Percentiles rank a stretch among this genome's conserved stretches.
Evolutionary conservation across 2,329 filamentous ascomycete genomes (phyloP).

Genomic region (Tolypocladium cylindrosporum): DNA sequence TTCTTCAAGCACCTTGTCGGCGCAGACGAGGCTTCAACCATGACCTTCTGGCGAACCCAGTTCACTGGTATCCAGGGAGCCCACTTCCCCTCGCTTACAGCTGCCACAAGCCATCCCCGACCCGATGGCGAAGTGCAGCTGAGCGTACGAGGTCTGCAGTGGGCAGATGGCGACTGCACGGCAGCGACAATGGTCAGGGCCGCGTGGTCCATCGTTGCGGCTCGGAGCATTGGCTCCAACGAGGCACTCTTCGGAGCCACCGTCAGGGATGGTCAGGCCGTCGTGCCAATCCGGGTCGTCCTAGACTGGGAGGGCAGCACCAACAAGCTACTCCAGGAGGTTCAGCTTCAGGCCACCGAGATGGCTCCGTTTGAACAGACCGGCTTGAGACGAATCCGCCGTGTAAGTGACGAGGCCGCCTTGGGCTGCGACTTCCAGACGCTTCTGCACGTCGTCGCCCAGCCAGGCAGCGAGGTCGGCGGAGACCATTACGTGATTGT

Average conservation of each 20-base stretch:
- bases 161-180: not conserved
- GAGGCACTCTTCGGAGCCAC: conserved; percentile 18
- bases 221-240: conserved; percentile 20
- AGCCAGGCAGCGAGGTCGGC: not conserved
- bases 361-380: conserved; percentile 16
- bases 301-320: conserved; percentile 5
- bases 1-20: conserved; percentile 5
- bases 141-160: not conserved
- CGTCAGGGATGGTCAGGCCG: conserved; percentile 9
- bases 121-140: not conserved
- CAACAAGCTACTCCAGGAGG: conserved; percentile 1
- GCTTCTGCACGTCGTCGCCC: conserved; percentile 2
- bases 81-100: conserved; percentile 2
- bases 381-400: conserved; percentile 17
- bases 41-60: conserved; percentile 3
- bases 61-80: conserved; percentile 1
- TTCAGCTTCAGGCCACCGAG: conserved; percentile 14
- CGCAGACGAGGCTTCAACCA: not conserved
- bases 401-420: conserved; percentile 3
- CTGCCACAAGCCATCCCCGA: not conserved
- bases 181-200: conserved; percentile 6
- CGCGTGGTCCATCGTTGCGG: conserved; percentile 20
- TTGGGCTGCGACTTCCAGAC: conserved; percentile 9
- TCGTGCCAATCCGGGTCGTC: conserved; percentile 7
- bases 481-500: not conserved